Percentiles rank a stretch among this genome's conserved stretches.
Evolutionary conservation across 148 eudicot genomes (phyloP).

Genomic region (Selenicereus undatus): DNA sequence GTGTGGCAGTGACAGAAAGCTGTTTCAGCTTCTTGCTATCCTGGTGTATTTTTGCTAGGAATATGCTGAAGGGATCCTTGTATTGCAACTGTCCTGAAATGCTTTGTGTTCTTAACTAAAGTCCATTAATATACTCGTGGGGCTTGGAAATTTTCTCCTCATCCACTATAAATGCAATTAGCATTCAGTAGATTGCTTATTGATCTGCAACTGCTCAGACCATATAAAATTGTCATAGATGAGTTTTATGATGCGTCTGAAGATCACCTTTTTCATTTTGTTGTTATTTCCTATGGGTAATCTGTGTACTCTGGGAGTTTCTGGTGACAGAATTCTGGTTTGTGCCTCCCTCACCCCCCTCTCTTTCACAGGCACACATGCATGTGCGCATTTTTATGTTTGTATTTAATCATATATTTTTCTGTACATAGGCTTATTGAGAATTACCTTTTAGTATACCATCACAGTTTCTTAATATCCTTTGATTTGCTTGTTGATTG

Average conservation of each 20-base stretch:
- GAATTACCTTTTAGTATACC: not conserved
- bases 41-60: not conserved
- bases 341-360: too few species aligned
- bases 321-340: not conserved
- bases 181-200: not conserved
- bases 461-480: not conserved
- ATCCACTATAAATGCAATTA: not conserved
- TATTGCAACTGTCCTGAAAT: not conserved
- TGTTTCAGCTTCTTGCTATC: not conserved
- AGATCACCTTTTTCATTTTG: not conserved
- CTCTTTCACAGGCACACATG: not conserved
- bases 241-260: not conserved
- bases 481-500: not conserved
- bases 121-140: not conserved
- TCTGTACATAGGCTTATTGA: not conserved
- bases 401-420: not conserved
- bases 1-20: not conserved
- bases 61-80: not conserved
- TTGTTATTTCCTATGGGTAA: not conserved
- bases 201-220: not conserved
- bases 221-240: not conserved
- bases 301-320: not conserved
- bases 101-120: not conserved
- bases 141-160: not conserved
- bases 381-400: not conserved